These are phyloP conservation scores for Aureobasidium mangrovei DNA, from an alignment of 2,329 filamentous ascomycete genomes.

Conservation along the genomic window DNA sequence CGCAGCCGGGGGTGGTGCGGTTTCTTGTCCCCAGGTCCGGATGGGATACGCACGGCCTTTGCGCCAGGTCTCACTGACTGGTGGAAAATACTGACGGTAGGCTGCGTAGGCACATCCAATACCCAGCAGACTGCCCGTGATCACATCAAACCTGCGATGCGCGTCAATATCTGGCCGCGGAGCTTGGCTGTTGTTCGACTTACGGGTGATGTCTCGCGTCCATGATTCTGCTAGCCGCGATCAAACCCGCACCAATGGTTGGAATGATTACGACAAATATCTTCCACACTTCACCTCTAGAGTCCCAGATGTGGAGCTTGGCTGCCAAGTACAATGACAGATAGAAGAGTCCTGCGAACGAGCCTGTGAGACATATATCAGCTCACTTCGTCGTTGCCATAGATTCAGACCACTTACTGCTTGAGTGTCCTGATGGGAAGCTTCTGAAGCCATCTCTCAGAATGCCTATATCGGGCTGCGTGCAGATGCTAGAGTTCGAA, in stretches of 20 bases:
- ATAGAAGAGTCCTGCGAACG: constrained; percentile 52
- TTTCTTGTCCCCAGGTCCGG: constrained; percentile 46
- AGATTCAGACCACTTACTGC: constrained; percentile 33
- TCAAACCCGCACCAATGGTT: constrained; percentile 44
- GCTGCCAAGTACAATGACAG: constrained; percentile 51
- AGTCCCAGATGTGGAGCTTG: constrained; percentile 52
- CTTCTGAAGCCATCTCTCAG: constrained; percentile 52
- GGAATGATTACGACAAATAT: constrained; percentile 46
- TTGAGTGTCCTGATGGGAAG: constrained; percentile 50
- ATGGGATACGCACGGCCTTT: constrained; percentile 53
- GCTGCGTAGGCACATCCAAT: constrained; percentile 43
- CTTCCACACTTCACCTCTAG: constrained; percentile 53
- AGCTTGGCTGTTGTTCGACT: not conserved
- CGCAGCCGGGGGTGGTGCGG: constrained; percentile 17
- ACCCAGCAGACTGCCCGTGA: constrained; percentile 47
- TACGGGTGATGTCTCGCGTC: constrained; percentile 50
- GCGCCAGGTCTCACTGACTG: constrained; percentile 45
- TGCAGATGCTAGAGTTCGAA: constrained; percentile 43
- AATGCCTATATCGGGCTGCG: constrained; percentile 39
- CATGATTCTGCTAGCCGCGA: constrained; percentile 52
- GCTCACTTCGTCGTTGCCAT: not conserved
- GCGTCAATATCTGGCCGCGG: not conserved
- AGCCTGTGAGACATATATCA: constrained; percentile 30
- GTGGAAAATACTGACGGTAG: constrained; percentile 53
- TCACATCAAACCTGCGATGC: constrained; percentile 42